Percentiles rank a stretch among this genome's conserved stretches.
phyloP scores from a whole-genome alignment of 169 alveolate species.

The Plasmodium billcollinsi region DNA sequence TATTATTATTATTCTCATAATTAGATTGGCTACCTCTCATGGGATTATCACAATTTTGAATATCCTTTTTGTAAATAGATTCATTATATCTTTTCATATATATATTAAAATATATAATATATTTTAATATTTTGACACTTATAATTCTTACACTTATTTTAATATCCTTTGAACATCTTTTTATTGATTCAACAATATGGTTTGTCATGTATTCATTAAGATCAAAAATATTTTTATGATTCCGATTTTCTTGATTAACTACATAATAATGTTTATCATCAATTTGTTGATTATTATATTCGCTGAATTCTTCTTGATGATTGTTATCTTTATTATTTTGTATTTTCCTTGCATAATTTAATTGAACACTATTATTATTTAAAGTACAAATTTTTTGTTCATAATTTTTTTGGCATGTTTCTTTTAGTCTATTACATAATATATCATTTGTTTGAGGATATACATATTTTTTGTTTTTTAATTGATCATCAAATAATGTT shows the following conservation, averaged over 20 bases:
- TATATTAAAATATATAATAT: constrained; percentile 56
- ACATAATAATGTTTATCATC: background rate
- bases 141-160: constrained; percentile 58
- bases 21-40: background rate
- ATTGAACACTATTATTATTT: background rate
- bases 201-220: constrained; percentile 58
- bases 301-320: too few species aligned
- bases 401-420: background rate
- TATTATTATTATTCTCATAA: background rate
- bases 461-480: background rate
- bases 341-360: background rate
- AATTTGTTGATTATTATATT: background rate
- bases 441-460: background rate
- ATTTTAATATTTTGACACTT: constrained; percentile 69
- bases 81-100: constrained; percentile 26
- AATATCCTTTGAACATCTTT: constrained; percentile 69
- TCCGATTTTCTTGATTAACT: background rate
- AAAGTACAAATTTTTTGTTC: too few species aligned
- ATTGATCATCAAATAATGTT: too few species aligned
- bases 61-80: background rate
- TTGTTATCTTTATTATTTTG: background rate
- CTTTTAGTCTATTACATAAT: background rate
- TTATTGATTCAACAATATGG: constrained; percentile 51
- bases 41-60: background rate
- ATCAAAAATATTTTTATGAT: constrained; percentile 2